Evolutionary conservation across 371 early-diverging fungal species (phyloP).

Genomic region (Capniomyces stellatus): DNA sequence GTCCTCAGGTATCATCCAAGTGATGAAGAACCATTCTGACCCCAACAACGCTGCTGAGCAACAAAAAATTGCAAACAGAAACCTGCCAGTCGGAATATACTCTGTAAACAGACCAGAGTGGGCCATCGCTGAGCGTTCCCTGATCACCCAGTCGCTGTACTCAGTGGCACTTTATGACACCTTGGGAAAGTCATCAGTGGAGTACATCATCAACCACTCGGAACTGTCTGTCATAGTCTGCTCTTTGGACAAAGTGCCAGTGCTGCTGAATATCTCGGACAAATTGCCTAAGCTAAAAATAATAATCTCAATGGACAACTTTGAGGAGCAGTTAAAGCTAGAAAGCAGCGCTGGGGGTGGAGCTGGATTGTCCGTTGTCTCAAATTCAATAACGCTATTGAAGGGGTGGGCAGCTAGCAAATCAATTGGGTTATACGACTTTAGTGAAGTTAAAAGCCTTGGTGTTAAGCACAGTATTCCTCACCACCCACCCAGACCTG

Average conservation of each 20-base stretch:
- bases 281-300: constrained; percentile 38
- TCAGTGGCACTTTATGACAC: constrained; percentile 82
- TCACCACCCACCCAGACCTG: constrained; percentile 34
- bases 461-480: constrained; percentile 27
- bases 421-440: constrained; percentile 20
- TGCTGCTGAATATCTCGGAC: constrained; percentile 37
- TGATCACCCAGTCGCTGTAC: constrained; percentile 36
- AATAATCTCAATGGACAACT: constrained; percentile 54
- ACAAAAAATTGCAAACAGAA: not conserved
- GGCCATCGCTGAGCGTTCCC: constrained; percentile 67
- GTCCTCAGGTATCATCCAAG: constrained; percentile 31
- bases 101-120: constrained; percentile 81
- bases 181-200: constrained; percentile 55
- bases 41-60: not conserved
- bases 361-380: constrained; percentile 11
- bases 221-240: constrained; percentile 48
- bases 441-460: constrained; percentile 40
- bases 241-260: constrained; percentile 60
- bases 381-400: constrained; percentile 18
- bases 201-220: constrained; percentile 57
- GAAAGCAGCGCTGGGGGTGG: too few species aligned
- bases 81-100: constrained; percentile 43
- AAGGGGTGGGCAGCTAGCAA: constrained; percentile 26
- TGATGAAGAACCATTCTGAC: constrained; percentile 10
- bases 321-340: not conserved